Evolutionary conservation across 495 filamentous ascomycete genomes (phyloP), one percentile per base, ranked within the genome.

Genomic region (Penicillium cataractarum): DNA sequence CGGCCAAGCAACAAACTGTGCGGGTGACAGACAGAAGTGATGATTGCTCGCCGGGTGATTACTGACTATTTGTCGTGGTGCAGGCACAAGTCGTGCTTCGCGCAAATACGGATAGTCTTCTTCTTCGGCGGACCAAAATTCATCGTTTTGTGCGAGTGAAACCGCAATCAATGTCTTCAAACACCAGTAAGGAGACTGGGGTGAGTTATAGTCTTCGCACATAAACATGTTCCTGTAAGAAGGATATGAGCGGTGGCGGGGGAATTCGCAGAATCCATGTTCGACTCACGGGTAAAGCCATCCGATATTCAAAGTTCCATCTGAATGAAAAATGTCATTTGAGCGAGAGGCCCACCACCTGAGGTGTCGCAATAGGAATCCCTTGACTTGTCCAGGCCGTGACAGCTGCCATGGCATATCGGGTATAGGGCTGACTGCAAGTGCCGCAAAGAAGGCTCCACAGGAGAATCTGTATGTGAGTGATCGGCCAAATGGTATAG

Each of bases 391-490:
- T 12, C 90, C 89, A 9, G 57, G 6, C 12, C 1, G 82, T 84
- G 89, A 24, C 82, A 86, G 32, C 87, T 74, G 0, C 85, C 82
- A 48, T 87, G 86, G 57, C 90, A 82, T 64, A 10, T 56, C 27
- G 0, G 50, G 17, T 3, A 64, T 22, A 58, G 83, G 83, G 1
- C 87, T 87, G 64, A 89, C 90, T 1, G 86, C 89, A 37, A 89
- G 68, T 13, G 89, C 86, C 35, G 87, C 84, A 86, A 88, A 92
- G 75, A 91, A 92, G 7, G 83, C 87, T 1, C 86, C 86, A 83
- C 91, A 90, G 21, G 89, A 88, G 71, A 90, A 91, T 29, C 89
- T 80, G 74, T 92, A 92, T 6, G 87, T 89, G n/a, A 91, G 82
- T 40, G 83, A 87, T 6, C 89, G 81, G 27, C 90, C 89, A 63